phyloP scores from a whole-genome alignment of 805 yeast genomes.

The Ogataea henricii region DNA sequence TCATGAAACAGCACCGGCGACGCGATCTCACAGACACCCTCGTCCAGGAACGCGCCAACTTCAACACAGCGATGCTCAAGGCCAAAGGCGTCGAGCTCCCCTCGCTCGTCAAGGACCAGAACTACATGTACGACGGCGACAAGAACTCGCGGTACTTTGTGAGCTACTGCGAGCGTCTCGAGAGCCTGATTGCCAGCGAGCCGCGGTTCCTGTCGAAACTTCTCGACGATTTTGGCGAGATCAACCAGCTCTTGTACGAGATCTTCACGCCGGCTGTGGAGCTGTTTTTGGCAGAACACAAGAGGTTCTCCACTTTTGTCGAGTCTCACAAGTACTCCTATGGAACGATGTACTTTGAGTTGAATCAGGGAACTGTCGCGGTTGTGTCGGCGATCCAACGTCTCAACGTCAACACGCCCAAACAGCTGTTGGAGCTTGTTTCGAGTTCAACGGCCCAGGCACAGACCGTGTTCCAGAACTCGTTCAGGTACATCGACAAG shows the following conservation, averaged over 20 bases:
- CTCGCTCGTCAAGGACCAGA: constrained; percentile 29
- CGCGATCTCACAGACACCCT: constrained; percentile 38
- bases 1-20: constrained; percentile 39
- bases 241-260: constrained; percentile 56
- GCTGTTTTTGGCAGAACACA: constrained; percentile 41
- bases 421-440: constrained; percentile 11
- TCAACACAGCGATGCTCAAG: constrained; percentile 45
- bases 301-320: constrained; percentile 41
- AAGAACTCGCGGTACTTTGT: constrained; percentile 19
- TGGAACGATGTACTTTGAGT: constrained; percentile 57
- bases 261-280: constrained; percentile 51
- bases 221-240: constrained; percentile 40
- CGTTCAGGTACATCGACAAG: constrained; percentile 55
- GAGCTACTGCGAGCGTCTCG: constrained; percentile 18
- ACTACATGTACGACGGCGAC: constrained; percentile 34
- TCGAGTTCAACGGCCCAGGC: constrained; percentile 14
- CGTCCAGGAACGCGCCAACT: constrained; percentile 43
- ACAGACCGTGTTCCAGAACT: constrained; percentile 52
- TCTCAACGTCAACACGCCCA: constrained; percentile 21
- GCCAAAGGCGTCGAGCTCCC: constrained; percentile 44
- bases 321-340: constrained; percentile 46
- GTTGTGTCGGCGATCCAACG: constrained; percentile 17
- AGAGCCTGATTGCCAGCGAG: constrained; percentile 21
- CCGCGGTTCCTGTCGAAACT: constrained; percentile 21
- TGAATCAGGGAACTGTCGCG: constrained; percentile 31